Conservation (phyloP, 768 basidiomycete genomes). For the Boletellus emodensis region DNA sequence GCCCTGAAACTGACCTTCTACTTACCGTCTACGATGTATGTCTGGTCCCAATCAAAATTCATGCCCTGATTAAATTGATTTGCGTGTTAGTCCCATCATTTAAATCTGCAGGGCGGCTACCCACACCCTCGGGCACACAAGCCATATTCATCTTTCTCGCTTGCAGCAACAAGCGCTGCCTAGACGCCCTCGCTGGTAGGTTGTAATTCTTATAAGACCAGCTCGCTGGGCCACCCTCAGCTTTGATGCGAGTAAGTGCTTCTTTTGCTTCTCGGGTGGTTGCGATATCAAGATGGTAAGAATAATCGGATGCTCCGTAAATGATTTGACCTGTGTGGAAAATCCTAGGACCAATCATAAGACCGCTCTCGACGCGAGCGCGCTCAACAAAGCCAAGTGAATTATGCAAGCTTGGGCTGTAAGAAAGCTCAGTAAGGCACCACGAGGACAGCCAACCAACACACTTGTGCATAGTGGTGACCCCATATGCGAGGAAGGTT, state of each 20-base stretch:
- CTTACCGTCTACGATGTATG: conserved; percentile 73
- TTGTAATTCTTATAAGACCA: conserved; percentile 82
- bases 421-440: neutral
- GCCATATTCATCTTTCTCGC: conserved; percentile 63
- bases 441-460: conserved; percentile 9
- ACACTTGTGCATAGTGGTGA: conserved; percentile 75
- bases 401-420: conserved; percentile 61
- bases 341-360: conserved; percentile 66
- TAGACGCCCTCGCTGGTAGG: conserved; percentile 61
- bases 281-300: conserved; percentile 61
- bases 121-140: conserved; percentile 66
- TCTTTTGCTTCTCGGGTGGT: conserved; percentile 59
- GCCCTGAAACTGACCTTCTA: neutral
- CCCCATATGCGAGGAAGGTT: conserved; percentile 71
- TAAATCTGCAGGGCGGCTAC: conserved; percentile 10
- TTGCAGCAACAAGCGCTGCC: conserved; percentile 60
- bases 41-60: conserved; percentile 77
- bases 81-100: neutral
- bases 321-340: conserved; percentile 67
- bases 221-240: conserved; percentile 63
- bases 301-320: conserved; percentile 43
- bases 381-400: conserved; percentile 64
- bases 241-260: conserved; percentile 64
- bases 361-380: conserved; percentile 63
- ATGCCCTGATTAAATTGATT: conserved; percentile 43